These are phyloP conservation scores for Solanum chaucha DNA, from an alignment of 257 asterid species.

Conservation along the genomic window DNA sequence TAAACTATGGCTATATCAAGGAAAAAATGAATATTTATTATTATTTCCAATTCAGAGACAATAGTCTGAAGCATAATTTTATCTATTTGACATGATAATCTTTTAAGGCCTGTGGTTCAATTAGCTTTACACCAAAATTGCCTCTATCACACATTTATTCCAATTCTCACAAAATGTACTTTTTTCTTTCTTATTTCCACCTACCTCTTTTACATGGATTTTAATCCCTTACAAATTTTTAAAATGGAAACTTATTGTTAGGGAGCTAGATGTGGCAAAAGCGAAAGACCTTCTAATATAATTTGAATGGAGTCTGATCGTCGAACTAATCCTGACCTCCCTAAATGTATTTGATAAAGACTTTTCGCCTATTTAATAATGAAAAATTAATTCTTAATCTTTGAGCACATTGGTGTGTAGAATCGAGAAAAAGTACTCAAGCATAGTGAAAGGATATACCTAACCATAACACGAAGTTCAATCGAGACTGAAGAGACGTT, in stretches of 20 bases:
- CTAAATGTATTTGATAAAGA: background rate
- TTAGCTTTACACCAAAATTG: background rate
- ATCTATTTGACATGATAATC: background rate
- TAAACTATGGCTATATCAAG: too few relatives aligned
- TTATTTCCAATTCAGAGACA: background rate
- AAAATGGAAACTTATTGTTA: background rate
- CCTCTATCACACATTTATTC: background rate
- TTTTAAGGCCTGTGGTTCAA: background rate
- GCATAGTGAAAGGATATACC: too few relatives aligned
- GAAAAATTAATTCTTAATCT: background rate
- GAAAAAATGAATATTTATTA: background rate
- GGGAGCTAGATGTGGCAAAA: background rate
- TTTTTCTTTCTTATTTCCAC: background rate
- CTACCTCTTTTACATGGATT: background rate
- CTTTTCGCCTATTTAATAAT: background rate
- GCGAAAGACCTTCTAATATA: background rate
- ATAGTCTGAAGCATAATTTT: background rate
- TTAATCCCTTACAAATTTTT: too few relatives aligned
- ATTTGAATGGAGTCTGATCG: background rate
- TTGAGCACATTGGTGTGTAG: background rate
- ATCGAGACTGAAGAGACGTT: too few relatives aligned
- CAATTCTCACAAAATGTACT: background rate
- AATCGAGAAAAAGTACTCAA: too few relatives aligned
- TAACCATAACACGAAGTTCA: too few relatives aligned
- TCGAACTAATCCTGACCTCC: accelerated